Percentiles rank a stretch among this genome's conserved stretches.
Conservation (phyloP, 2,329 filamentous ascomycete genomes). For the Purpureocillium lavendulum region DNA sequence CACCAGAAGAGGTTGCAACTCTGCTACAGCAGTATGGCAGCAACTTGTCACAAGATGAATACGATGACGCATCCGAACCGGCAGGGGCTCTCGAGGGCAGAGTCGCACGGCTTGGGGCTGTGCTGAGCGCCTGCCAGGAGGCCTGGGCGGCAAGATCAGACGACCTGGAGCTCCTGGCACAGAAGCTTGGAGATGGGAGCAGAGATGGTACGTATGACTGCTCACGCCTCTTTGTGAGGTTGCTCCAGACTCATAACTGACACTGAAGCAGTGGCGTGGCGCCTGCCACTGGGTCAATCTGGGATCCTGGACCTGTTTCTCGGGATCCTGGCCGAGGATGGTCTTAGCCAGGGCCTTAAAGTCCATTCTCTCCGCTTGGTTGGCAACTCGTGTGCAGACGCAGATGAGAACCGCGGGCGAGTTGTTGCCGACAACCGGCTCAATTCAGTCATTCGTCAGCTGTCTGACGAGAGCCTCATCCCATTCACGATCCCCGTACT, state of each 20-base stretch:
- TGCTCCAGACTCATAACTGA: no score
- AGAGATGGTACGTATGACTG: constrained; percentile 39
- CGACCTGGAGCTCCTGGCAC: constrained; percentile 36
- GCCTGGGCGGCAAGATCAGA: constrained; percentile 30
- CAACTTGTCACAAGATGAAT: constrained; percentile 13
- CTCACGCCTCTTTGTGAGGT: no score
- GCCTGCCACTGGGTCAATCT: constrained; percentile 47
- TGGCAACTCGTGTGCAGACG: constrained; percentile 56
- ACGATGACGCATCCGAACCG: constrained; percentile 17
- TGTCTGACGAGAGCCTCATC: constrained; percentile 39
- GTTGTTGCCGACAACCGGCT: constrained; percentile 43
- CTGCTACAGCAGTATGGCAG: constrained; percentile 26
- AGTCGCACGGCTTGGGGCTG: constrained; percentile 23
- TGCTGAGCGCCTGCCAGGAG: constrained; percentile 29
- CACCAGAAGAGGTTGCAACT: constrained; percentile 26
- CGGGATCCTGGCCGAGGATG: constrained; percentile 29
- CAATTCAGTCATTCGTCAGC: constrained; percentile 35
- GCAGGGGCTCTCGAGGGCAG: constrained; percentile 14
- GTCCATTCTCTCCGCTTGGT: constrained; percentile 48
- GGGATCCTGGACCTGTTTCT: constrained; percentile 51
- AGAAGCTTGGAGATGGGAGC: constrained; percentile 47
- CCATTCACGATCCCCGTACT: constrained; percentile 49
- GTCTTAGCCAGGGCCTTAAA: constrained; percentile 32
- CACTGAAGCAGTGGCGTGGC: constrained; percentile 39
- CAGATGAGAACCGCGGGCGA: constrained; percentile 51